Evolutionary conservation across 108 stramenopile species (phyloP), one percentile per base, ranked within the genome.

Genomic region (Skeletonema tropicum): DNA sequence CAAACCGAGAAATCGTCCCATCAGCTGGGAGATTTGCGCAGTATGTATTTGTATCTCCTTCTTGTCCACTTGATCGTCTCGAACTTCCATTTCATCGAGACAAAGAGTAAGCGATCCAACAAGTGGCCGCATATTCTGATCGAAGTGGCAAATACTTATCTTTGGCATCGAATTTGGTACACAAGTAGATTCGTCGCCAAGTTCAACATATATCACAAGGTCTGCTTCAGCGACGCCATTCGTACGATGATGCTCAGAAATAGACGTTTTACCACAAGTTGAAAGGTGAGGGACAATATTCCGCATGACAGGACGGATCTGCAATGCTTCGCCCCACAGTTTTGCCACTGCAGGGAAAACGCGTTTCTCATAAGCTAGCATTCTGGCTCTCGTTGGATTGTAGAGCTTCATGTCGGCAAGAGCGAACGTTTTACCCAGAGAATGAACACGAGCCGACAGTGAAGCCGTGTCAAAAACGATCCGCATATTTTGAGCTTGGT

Each of bases 31-130:
- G 19, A 66, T 49, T 26, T 57, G 6, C 42, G 72, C 72, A 73
- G 68, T 62, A 45, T 80, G 79, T 5, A 66, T 59, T 14, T 73
- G 38, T n/a, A 64, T 64, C 36, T 80, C 79, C 29, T 55, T 42
- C 32, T 57, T 70, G 35, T 84, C 75, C 3, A 86, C 90, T 79
- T 96, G 91, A 61, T 88, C 91, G 39, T 80, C 86, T 7, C 84
- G 57, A 6, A 90, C 89, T 49, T 89, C 88, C 21, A 94, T 89
- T 19, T 86, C 72, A 73, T 85, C 78, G 12, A 94, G 55, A 64
- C 93, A 94, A 14, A 94, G 59, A 33, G 89, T 89, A 23, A 94
- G 86, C 30, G 87, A 86, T 10, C 86, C 93, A 55, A 89, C 84
- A 5, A 90, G 83, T 15, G 93, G 93, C 17, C 93, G 89, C 75